Evolutionary conservation across 2,329 filamentous ascomycete species (phyloP), one percentile per base, ranked within the genome.

Genomic region (Diaporthe destruens): DNA sequence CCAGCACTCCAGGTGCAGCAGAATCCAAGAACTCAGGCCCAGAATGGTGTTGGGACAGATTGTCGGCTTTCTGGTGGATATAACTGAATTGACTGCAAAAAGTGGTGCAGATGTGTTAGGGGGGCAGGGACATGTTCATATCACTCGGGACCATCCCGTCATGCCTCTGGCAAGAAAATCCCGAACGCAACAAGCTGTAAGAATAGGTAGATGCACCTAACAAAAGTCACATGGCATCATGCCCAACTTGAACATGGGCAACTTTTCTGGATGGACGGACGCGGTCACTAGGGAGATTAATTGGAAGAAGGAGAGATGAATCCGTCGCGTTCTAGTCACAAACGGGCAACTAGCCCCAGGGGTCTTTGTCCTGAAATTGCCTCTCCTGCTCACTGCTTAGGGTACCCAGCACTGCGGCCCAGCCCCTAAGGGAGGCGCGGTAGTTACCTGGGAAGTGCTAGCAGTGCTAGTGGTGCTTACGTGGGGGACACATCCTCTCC

Each of bases 401-500:
- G 61, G 61, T 51, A 36, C 61, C 61, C 11, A n/a, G 18, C 61
- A 51, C n/a, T 3, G n/a, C n/a, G n/a, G 29, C 20, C 20, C 61
- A 51, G 47, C 47, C 11, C 44, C 61, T 39, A 32, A 65, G 61
- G 29, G 61, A 65, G 61, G 20, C 44, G 36, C n/a, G 44, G 47
- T 23, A 53, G 61, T 49, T 32, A 53, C 29, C 29, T 29, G 5
- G 29, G 29, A 29, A 5, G 44, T 66, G 61, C 61, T 51, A 14
- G 44, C 3, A 12, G 61, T 65, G 59, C 59, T 53, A 39, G 44
- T 20, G 4, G 59, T 66, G 61, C 61, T 66, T 66, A 66, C 61
- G 61, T 66, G 61, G 61, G 61, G 61, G 61, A 47, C 14, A 16
- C 61, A 16, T 12, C 32, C 61, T 66, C 61, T 53, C 61, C 61